Conservation (phyloP, 371 early-diverging fungal genomes). For the Mortierella sp. region DNA sequence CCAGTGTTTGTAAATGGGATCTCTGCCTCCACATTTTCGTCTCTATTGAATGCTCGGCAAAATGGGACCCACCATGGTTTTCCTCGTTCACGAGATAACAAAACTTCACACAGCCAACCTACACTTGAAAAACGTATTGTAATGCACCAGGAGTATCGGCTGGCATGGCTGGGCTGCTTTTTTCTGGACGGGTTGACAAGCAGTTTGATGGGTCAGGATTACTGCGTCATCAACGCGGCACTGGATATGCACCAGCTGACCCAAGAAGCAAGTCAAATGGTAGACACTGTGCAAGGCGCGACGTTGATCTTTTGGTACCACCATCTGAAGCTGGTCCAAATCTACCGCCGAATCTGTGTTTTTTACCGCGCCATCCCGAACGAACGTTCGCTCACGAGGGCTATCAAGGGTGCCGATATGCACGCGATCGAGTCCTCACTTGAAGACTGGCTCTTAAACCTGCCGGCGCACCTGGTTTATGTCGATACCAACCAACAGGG, state of each 20-base stretch:
- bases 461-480: conserved; percentile 49
- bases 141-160: conserved; percentile 29
- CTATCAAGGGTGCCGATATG: conserved; percentile 30
- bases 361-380: conserved; percentile 40
- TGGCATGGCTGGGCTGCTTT: conserved; percentile 54
- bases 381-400: conserved; percentile 17
- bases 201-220: conserved; percentile 49
- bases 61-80: conserved; percentile 4
- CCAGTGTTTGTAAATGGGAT: not conserved
- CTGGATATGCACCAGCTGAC: conserved; percentile 42
- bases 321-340: conserved; percentile 44
- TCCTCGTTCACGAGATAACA: conserved; percentile 1
- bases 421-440: conserved; percentile 26
- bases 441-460: conserved; percentile 29
- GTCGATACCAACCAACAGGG: conserved; percentile 12
- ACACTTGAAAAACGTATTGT: conserved; percentile 29
- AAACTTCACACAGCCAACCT: conserved; percentile 9
- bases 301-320: conserved; percentile 54
- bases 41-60: conserved; percentile 9
- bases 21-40: conserved; percentile 5
- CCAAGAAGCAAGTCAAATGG: conserved; percentile 47
- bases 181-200: conserved; percentile 50
- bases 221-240: conserved; percentile 22
- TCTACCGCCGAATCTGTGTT: conserved; percentile 44
- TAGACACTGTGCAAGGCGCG: conserved; percentile 50